Base-by-base conservation (phyloP, 73 alveolate genomes). In the Paramecium octaurelia region DNA sequence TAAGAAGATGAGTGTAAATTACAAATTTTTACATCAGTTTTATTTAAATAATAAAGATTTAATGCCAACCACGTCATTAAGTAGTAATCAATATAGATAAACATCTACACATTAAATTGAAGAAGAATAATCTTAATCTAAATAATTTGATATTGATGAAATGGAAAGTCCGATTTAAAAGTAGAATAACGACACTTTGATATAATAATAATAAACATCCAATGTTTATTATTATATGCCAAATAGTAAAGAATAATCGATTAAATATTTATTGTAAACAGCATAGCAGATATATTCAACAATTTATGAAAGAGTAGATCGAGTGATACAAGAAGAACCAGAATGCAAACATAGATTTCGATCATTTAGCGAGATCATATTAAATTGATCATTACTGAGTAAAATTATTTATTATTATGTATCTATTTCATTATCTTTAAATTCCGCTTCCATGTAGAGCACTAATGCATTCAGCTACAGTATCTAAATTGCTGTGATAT, bases 361-460 rank as follows among this genome's bases (percentile, higher is more conserved):
- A 48, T 80, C 91, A 44, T 80, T 80, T 14, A 80, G 91, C n/a
- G 91, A 80, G 50, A 64, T 64, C 84, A 31, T 64, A 27, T 23
- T 64, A 34, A 21, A 64, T 64, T 64, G 84, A 64, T 54, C 69
- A 54, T 54, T 54, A 54, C 69, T 54, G 69, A 54, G 69, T 54
- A 54, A 18, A 54, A 54, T 54, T 54, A 54, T 54, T 54, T 54
- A 54, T 64, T 64, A 34, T 64, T 64, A 64, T 64, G 21, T 64
- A 64, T 64, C 12, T 31, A 73, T 73, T 73, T 80, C 91, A 80
- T 46, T 42, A 80, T 80, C 91, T 80, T 80, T 40, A 20, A 21
- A 80, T 80, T 42, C 75, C 91, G 44, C 75, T 80, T 80, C 29
- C 70, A 80, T 80, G 70, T 40, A 80, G 24, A 8, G 91, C 91